phyloP scores from a whole-genome alignment of 164 flowering plant species.

The Chimonanthus praecox region DNA sequence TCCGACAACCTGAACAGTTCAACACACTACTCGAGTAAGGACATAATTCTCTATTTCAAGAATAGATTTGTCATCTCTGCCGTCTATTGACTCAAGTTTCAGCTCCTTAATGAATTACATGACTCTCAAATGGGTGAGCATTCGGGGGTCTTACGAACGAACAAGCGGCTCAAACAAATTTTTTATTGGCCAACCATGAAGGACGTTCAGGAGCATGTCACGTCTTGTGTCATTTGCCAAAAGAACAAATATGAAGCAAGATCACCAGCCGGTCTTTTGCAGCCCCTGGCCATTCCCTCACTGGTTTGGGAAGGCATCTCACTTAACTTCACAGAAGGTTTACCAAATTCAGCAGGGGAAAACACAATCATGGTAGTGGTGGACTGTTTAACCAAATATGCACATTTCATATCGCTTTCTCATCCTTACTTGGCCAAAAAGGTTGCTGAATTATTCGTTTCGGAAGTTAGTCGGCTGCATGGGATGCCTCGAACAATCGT shows the following conservation, averaged over 20 bases:
- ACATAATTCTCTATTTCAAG: too few relatives aligned
- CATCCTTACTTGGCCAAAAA: neutral
- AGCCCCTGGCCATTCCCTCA: neutral
- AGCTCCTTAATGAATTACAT: neutral
- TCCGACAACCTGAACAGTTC: neutral
- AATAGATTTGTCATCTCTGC: too few relatives aligned
- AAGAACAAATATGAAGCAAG: neutral
- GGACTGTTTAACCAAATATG: neutral
- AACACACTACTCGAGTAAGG: too few relatives aligned
- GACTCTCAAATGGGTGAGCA: neutral
- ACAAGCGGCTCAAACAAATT: too few relatives aligned
- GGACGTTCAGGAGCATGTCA: neutral
- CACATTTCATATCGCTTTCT: neutral
- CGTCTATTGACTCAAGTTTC: too few relatives aligned
- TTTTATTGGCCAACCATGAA: neutral
- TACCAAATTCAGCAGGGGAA: neutral
- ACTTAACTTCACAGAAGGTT: neutral
- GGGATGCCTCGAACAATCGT: neutral
- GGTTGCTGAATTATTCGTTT: neutral
- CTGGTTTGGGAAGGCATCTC: neutral
- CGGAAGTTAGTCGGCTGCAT: neutral
- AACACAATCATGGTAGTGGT: neutral
- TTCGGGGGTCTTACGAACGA: too few relatives aligned
- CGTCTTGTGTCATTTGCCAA: neutral
- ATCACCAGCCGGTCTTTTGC: neutral